Conservation (phyloP, 2,329 filamentous ascomycete genomes). For the Diplodia intermedia region DNA sequence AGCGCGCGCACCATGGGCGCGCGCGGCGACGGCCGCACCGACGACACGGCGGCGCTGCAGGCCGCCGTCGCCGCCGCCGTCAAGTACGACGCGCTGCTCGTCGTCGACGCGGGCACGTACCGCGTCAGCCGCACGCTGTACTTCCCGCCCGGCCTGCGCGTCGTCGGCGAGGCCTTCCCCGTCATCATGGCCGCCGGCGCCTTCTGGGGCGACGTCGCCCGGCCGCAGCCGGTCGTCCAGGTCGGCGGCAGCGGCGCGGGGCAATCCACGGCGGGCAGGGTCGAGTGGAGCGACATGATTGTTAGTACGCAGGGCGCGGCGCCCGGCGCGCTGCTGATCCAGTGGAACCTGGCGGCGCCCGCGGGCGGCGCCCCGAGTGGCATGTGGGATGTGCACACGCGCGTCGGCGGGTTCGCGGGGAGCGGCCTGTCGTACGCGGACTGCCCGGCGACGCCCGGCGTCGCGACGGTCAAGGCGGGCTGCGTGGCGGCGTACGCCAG, state of each 20-base stretch:
- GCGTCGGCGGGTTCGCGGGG: conserved; percentile 80
- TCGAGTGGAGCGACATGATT: conserved; percentile 77
- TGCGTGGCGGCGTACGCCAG: conserved; percentile 74
- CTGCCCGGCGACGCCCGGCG: conserved; percentile 76
- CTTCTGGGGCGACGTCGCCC: conserved; percentile 55
- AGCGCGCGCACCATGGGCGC: conserved; percentile 57
- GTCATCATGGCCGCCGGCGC: conserved; percentile 78
- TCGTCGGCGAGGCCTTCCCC: conserved; percentile 85
- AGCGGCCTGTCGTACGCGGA: conserved; percentile 77
- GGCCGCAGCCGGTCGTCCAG: conserved; percentile 69
- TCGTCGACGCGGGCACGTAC: conserved; percentile 65
- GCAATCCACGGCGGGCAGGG: conserved; percentile 60
- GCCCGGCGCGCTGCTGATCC: conserved; percentile 72
- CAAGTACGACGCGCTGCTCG: conserved; percentile 60
- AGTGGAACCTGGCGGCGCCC: conserved; percentile 70
- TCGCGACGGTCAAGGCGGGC: conserved; percentile 59
- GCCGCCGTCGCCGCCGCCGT: conserved; percentile 70
- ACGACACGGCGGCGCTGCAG: conserved; percentile 83
- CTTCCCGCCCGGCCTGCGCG: conserved; percentile 73
- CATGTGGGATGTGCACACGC: conserved; percentile 88
- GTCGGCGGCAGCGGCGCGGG: conserved; percentile 61
- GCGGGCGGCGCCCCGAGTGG: conserved; percentile 66
- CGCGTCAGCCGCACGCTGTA: conserved; percentile 61
- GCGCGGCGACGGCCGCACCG: conserved; percentile 77
- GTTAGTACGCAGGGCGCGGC: conserved; percentile 71